Base-by-base conservation (phyloP, 2,329 filamentous ascomycete genomes). In the Fusarium paranaense region DNA sequence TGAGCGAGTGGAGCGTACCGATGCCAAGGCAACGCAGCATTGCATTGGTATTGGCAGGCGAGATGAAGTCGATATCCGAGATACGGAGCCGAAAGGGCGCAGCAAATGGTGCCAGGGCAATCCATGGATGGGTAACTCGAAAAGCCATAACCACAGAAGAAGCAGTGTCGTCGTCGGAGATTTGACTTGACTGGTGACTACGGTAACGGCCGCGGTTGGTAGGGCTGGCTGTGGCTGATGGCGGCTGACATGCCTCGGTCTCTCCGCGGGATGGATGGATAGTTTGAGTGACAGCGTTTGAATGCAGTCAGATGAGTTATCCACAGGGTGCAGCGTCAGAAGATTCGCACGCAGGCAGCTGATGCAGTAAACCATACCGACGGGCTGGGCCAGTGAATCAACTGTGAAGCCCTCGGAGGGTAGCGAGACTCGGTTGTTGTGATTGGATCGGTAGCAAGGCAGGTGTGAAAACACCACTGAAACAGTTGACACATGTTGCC, bases 171-270 rank as follows among this genome's bases (percentile, higher is more conserved):
- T 50, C 18, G 47, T 52, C 47, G 38, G 59, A 22, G 30, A 30
- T 45, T 59, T 47, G 30, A 30, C 33, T 59, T 56, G 38, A 33
- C 35, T 11, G 72, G 62, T 73, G 67, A 59, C 64, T 60, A 32
- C 10, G 47, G 59, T 63, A 75, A 62, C 27, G 27, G 27, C n/a
- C 25, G n/a, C 18, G 27, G 47, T 32, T 20, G 47, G 47, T 52
- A 52, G 47, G 47, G 47, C 47, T 52, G 72, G 69, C 72, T 75
- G 72, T 72, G 72, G 59, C 58, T 72, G 35, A 62, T 32, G 56
- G 62, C 72, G 72, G 72, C 72, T 70, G 72, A 75, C 72, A 74
- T 72, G 69, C 69, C 57, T 74, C 72, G 72, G 72, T 42, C 63
- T 59, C 57, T 50, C 69, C 72, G 72, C 74, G 16, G 33, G 42